Evolutionary conservation across 345 rosid species (phyloP).

Genomic region (Firmiana major): DNA sequence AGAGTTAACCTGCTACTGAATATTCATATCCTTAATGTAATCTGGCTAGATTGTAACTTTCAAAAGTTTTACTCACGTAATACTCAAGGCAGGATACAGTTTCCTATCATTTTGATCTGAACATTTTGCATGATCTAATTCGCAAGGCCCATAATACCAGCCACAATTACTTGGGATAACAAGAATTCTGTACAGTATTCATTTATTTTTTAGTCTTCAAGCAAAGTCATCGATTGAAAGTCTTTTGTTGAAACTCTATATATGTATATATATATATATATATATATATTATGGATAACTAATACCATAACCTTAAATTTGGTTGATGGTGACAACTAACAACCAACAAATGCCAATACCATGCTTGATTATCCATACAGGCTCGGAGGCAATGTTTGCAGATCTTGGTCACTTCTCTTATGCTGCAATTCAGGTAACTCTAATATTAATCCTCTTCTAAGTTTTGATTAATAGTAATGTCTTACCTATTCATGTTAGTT

Average conservation of each 20-base stretch:
- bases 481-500: not conserved
- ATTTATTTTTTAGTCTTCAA: not conserved
- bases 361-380: slow-evolving; percentile 37
- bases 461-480: not conserved
- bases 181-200: not conserved
- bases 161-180: not conserved
- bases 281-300: not conserved
- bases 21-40: not conserved
- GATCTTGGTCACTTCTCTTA: slow-evolving; percentile 99
- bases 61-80: not conserved
- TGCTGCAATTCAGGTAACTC: slow-evolving; percentile 76
- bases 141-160: not conserved
- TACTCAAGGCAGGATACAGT: not conserved
- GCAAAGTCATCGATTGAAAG: not conserved
- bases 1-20: not conserved
- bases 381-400: slow-evolving; percentile 99
- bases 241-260: not conserved
- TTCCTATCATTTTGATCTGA: not conserved
- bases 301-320: not conserved
- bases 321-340: not conserved
- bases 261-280: too few species aligned
- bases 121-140: not conserved
- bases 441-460: not conserved
- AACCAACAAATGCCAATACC: not conserved
- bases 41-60: not conserved